phyloP scores from a whole-genome alignment of 1,284 basidiomycete species.

The Fomitiporia mediterranea region DNA sequence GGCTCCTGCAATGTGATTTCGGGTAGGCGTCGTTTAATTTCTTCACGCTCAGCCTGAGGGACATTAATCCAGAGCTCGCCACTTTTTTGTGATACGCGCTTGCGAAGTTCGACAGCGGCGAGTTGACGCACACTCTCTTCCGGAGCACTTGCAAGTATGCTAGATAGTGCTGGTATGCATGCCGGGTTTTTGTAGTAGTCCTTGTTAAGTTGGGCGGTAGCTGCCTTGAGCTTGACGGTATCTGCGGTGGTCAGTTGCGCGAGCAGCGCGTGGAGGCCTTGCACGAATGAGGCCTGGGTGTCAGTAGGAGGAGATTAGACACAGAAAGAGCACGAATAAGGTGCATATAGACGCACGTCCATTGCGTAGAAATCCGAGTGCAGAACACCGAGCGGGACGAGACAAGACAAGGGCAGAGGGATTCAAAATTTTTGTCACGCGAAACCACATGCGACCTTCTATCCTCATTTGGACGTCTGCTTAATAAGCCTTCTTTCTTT shows the following conservation, averaged over 20 bases:
- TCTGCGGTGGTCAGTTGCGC: conserved; percentile 83
- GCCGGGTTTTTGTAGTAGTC: conserved; percentile 88
- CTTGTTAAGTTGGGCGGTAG: conserved; percentile 86
- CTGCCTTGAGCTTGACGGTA: conserved; percentile 86
- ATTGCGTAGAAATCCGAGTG: not conserved
- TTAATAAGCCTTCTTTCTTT: too few relatives aligned
- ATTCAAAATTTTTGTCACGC: conserved; percentile 3
- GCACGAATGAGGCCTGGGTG: conserved; percentile 59
- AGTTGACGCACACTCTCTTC: conserved; percentile 86
- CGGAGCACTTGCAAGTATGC: conserved; percentile 82
- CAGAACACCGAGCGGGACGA: not conserved
- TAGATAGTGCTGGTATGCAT: conserved; percentile 90
- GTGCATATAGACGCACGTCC: conserved; percentile 11
- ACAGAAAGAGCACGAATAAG: not conserved
- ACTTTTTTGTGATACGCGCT: conserved; percentile 80
- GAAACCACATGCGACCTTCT: too few relatives aligned
- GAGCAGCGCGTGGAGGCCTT: conserved; percentile 80
- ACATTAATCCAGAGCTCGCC: conserved; percentile 84
- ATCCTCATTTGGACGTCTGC: too few relatives aligned
- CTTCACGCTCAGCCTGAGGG: conserved; percentile 63
- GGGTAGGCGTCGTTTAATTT: conserved; percentile 86
- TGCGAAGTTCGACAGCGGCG: conserved; percentile 96
- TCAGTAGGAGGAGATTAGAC: not conserved
- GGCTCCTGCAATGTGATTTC: conserved; percentile 77
- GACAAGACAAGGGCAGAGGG: not conserved